Base-by-base conservation (phyloP, 169 alveolate species). In the Perkinsus chesapeaki region DNA sequence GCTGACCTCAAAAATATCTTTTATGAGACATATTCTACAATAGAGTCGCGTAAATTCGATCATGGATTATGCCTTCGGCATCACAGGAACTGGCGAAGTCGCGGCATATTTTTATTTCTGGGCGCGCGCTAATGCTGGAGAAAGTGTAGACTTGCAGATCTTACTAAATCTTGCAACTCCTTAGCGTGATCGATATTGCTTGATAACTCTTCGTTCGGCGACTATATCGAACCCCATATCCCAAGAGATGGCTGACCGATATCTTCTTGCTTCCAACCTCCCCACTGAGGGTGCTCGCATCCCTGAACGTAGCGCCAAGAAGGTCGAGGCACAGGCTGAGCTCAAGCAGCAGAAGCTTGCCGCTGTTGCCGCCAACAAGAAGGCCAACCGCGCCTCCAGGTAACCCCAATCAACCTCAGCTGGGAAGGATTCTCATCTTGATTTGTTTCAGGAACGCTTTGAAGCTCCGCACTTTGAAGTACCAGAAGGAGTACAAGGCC, bases 401-500 rank as follows among this genome's bases (percentile, higher is more conserved):
- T n/a, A n/a, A n/a, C n/a, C n/a, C n/a, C n/a, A n/a, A n/a, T n/a
- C n/a, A n/a, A n/a, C n/a, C n/a, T n/a, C n/a, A n/a, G n/a, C n/a
- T n/a, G n/a, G n/a, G n/a, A n/a, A n/a, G n/a, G n/a, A n/a, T n/a
- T n/a, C n/a, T n/a, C n/a, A n/a, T n/a, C n/a, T n/a, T n/a, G n/a
- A n/a, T n/a, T n/a, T n/a, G n/a, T n/a, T n/a, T n/a, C n/a, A n/a
- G 82, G 82, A 60, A 60, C 82, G 82, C 82, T 34, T 60, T 95
- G 38, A 94, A 95, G 94, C 73, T 48, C 39, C 96, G 97, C 47
- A 96, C 97, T 3, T 92, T 96, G 48, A 60, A 92, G 91, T 95
- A 96, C 91, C 97, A 96, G 91, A 94, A 96, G 95, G 96, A 96
- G 92, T 96, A 96, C 94, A 94, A 92, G 37, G 94, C 94, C 39